These are phyloP conservation scores for Clonostachys byssicola DNA, from an alignment of 2,329 filamentous ascomycete species.

Conservation along the genomic window DNA sequence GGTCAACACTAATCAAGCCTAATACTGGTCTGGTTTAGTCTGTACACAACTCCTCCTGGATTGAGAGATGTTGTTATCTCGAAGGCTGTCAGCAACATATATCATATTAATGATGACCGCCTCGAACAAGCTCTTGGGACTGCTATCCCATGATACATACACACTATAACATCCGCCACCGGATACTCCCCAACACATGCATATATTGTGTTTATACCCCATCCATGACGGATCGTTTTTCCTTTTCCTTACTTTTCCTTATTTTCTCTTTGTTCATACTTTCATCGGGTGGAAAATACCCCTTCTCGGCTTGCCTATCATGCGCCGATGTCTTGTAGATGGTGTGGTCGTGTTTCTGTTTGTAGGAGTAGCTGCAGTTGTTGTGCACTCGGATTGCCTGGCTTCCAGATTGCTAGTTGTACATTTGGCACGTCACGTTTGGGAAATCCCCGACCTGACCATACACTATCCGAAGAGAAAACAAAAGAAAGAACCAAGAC, in stretches of 20 bases:
- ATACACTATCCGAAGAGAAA: constrained; percentile 4
- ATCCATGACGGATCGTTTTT: constrained; percentile 7
- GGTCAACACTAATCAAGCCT: too few relatives aligned
- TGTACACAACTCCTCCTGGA: too few relatives aligned
- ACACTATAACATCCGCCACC: neutral
- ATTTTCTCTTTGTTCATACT: constrained; percentile 2
- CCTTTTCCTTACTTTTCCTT: constrained; percentile 5
- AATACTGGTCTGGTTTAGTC: too few relatives aligned
- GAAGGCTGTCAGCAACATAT: neutral
- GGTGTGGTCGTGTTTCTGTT: constrained; percentile 3
- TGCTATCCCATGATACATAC: neutral
- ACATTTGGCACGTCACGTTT: constrained; percentile 6
- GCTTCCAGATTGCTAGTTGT: constrained; percentile 6
- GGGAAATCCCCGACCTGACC: constrained; percentile 3
- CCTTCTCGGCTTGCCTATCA: constrained; percentile 6
- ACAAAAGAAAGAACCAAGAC: neutral
- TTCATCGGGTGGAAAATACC: constrained; percentile 5
- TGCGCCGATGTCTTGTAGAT: constrained; percentile 11
- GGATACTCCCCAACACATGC: neutral
- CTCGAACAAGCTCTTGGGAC: neutral
- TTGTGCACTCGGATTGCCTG: too few relatives aligned
- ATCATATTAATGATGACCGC: constrained; percentile 1
- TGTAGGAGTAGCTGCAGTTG: constrained; percentile 2
- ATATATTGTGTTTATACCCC: constrained; percentile 13
- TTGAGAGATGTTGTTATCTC: too few relatives aligned